A percentile compares a stretch with the other conserved stretches of the same genome.
Evolutionary conservation across 2,329 filamentous ascomycete species (phyloP).

Genomic region (Diaporthe helianthi): DNA sequence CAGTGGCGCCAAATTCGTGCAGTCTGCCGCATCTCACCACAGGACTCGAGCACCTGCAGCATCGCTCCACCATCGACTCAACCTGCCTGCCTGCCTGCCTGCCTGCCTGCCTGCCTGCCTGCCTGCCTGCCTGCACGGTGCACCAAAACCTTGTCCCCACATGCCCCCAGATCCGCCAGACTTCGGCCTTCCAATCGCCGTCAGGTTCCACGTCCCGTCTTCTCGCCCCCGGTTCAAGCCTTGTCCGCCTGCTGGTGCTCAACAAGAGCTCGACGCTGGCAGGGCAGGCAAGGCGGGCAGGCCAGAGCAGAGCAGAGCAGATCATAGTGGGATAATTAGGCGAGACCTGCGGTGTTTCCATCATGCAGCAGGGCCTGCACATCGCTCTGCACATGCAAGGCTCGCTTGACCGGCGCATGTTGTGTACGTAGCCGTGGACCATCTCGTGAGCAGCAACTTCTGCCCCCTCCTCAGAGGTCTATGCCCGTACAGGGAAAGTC

Average conservation of each 20-base stretch:
- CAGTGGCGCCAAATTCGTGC: constrained; percentile 5
- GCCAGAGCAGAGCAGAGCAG: neutral
- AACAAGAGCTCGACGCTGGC: neutral
- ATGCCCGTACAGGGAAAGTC: constrained; percentile 5
- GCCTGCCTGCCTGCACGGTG: neutral
- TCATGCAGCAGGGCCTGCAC: constrained; percentile 11
- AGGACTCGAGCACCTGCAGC: constrained; percentile 19
- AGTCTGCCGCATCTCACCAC: constrained; percentile 23
- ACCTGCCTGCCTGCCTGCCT: neutral
- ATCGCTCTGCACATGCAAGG: constrained; percentile 9
- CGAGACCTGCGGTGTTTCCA: constrained; percentile 17
- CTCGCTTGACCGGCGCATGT: constrained; percentile 20
- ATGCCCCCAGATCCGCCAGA: constrained; percentile 17
- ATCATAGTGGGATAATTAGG: neutral
- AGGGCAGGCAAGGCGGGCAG: neutral
- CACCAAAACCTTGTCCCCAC: constrained; percentile 2
- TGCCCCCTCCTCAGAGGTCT: constrained; percentile 15
- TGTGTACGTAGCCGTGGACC: constrained; percentile 8
- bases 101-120: neutral
- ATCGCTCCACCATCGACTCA: constrained; percentile 7
- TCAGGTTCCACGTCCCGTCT: neutral
- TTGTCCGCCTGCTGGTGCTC: neutral
- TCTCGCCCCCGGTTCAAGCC: neutral
- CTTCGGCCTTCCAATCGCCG: constrained; percentile 9
- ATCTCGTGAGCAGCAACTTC: constrained; percentile 30